Evolutionary conservation across 176 grass and related monocot genomes (phyloP), one percentile per base, ranked within the genome.

Genomic region (Typha latifolia): DNA sequence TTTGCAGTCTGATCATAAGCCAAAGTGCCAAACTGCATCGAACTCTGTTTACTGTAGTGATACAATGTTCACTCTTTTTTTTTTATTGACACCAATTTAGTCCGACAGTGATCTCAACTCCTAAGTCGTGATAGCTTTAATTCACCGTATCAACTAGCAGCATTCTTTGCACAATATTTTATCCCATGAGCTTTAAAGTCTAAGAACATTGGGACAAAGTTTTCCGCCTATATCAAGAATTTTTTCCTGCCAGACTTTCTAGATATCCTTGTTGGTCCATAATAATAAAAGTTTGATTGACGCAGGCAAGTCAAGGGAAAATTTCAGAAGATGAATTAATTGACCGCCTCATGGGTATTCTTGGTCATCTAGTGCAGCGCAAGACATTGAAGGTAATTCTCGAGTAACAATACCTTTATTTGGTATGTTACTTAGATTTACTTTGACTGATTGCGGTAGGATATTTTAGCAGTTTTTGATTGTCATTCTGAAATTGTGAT

Each of bases 351-450:
- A 99, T 99, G 95, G 83, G 83, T 78, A 99, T 90, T 80, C 71
- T 99, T 80, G 94, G 94, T 67, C 94, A 99, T 74, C 78, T 99
- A 75, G 86, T 99, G 52, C 89, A 83, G 67, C 89, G 94, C 27
- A 93, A 85, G 78, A 99, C 94, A 56, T 66, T 99, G 68, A 93
- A 87, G 89, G 94, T 99, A 63, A 79, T 62, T 72, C 52, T 67
- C 32, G 32, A 59, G 20, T 59, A 11, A 59, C 20, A 21, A 59
- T 9, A 19, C 20, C 53, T 22, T 6, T 57, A 6, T 57, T 59
- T 59, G 53, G 53, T 11, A 59, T 59, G n/a, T 8, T 19, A 21
- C 53, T 59, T 59, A 7, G 22, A n/a, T 3, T 43, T 43, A 10
- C 5, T 16, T 22, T 59, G 18, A 16, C n/a, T 19, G 16, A 59